Evolutionary conservation across 73 alveolate genomes (phyloP).

Genomic region (Tetrahymena thermophila): DNA sequence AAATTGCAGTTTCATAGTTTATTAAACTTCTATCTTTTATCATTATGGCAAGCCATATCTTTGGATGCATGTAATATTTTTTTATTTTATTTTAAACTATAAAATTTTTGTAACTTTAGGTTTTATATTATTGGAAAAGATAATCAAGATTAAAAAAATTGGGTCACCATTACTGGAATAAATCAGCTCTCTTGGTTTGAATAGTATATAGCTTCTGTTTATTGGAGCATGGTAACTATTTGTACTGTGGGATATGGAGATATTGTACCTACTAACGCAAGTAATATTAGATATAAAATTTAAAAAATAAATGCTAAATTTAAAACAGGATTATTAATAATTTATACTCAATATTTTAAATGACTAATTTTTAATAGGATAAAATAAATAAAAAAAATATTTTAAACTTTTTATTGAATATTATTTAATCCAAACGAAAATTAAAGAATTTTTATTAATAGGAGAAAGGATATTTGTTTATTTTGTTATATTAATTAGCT

Average conservation of each 20-base stretch:
- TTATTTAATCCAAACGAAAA: no score
- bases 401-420: no score
- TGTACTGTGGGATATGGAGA: background rate
- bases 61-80: background rate
- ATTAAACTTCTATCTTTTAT: background rate
- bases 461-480: conserved; percentile 20
- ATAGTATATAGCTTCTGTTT: background rate
- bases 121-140: background rate
- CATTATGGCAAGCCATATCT: background rate
- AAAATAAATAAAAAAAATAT: no score
- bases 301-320: background rate
- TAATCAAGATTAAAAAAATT: background rate
- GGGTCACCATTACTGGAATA: background rate
- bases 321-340: no score
- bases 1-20: background rate
- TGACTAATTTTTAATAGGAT: no score
- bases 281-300: background rate
- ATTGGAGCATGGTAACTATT: background rate
- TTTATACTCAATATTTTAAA: no score
- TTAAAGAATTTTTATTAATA: background rate
- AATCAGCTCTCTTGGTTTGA: background rate
- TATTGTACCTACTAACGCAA: background rate
- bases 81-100: background rate
- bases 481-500: conserved; percentile 26
- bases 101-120: background rate